Evolutionary conservation across 176 grass and related monocot species (phyloP), one percentile per base, ranked within the genome.

Genomic region (Dactylis glomerata): DNA sequence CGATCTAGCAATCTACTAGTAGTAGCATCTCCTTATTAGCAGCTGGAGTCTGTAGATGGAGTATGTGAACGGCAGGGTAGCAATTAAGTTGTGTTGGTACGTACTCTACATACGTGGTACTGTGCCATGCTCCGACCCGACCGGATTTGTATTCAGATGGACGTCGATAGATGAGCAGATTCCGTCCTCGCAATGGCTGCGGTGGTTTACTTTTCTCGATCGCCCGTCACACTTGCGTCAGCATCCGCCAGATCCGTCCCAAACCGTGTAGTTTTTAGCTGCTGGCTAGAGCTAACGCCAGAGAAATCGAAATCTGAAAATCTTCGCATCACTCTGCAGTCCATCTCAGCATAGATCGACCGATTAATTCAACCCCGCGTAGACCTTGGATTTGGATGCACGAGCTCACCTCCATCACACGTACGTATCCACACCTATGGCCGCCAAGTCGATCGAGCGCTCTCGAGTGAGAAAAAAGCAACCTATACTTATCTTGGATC

Each of bases 131-230:
- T 61, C 24, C 69, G 70, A 47, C 70, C 42, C 27, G 70, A 28
- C 70, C 15, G 44, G 26, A 30, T 74, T 10, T 46, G 70, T 19
- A 49, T 74, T 74, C 70, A 74, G 44, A 74, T 74, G 70, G 70
- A 74, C n/a, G 70, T 49, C 9, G 70, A 74, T 20, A 28, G 70
- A 74, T 74, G 42, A 74, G 7, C 70, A 20, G 70, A 74, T 49
- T 74, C 24, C 26, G 70, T 74, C 70, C 70, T 46, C 70, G 24
- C 44, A 49, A 74, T 72, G 68, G 5, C 68, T 26, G 62, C 16
- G 64, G 23, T 4, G 64, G 23, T 4, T 28, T 74, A 49, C 70
- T 74, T 74, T 74, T 64, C 50, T 68, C 61, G 15, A 3, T 5
- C 31, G 1, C n/a, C 70, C 42, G 17, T 74, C 70, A 30, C 14